Percentiles rank a stretch among this genome's conserved stretches.
These are phyloP conservation scores for Malassezia obtusa DNA, from an alignment of 1,284 basidiomycete genomes.

Conservation along the genomic window DNA sequence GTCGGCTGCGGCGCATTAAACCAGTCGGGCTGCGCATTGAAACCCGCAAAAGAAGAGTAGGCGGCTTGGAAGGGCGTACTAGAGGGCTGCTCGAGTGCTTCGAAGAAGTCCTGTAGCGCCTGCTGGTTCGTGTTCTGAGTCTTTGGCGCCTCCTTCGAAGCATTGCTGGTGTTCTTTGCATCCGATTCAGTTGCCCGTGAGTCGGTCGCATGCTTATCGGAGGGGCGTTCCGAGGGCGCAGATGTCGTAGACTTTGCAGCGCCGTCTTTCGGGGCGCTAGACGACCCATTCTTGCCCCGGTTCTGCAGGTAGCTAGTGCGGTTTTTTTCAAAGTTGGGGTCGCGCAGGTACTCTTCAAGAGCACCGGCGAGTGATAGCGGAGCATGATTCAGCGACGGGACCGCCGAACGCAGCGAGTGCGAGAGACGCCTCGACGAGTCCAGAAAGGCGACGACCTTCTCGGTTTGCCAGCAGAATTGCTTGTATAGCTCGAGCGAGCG, in stretches of 20 bases:
- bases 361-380: slow-evolving; percentile 84
- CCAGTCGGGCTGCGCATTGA: slow-evolving; percentile 32
- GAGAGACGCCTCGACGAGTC: slow-evolving; percentile 84
- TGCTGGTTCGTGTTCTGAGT: slow-evolving; percentile 27
- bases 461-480: slow-evolving; percentile 87
- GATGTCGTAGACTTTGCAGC: too few relatives aligned
- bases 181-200: too few relatives aligned
- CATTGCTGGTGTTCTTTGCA: slow-evolving; percentile 29
- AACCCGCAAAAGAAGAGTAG: slow-evolving; percentile 18
- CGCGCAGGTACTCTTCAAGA: slow-evolving; percentile 87
- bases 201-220: too few relatives aligned
- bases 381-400: slow-evolving; percentile 90
- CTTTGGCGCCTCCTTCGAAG: slow-evolving; percentile 22
- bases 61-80: slow-evolving; percentile 57
- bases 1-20: slow-evolving; percentile 48
- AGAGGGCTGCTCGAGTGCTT: slow-evolving; percentile 71
- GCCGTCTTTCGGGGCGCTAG: slow-evolving; percentile 14
- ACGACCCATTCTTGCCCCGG: slow-evolving; percentile 50
- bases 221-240: slow-evolving; percentile 12
- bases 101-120: slow-evolving; percentile 76
- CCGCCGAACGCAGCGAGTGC: slow-evolving; percentile 79
- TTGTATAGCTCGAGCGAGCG: slow-evolving; percentile 82
- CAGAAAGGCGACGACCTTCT: slow-evolving; percentile 84
- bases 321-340: slow-evolving; percentile 92
- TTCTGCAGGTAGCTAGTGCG: slow-evolving; percentile 72